Percentiles rank a stretch among this genome's conserved stretches.
Conservation (phyloP, 75 land plant genomes). For the Sequoia sempervirens region DNA sequence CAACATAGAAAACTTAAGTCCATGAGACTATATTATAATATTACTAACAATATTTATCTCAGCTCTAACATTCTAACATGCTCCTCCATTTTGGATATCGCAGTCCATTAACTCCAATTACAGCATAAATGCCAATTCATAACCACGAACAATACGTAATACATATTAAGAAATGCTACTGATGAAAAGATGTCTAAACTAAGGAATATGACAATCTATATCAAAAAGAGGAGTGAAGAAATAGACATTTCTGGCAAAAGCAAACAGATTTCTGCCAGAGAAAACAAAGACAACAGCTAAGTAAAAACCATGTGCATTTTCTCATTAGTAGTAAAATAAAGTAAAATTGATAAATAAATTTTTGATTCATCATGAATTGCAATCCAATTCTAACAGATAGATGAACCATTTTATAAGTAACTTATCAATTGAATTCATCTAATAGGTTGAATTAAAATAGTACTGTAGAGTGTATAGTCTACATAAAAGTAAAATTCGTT, state of each 20-base stretch:
- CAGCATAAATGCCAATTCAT: not conserved
- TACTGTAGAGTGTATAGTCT: not conserved
- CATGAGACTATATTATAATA: not conserved
- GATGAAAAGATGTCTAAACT: not conserved
- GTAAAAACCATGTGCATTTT: not conserved
- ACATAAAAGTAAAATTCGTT: no score
- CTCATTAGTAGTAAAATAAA: not conserved
- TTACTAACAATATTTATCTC: not conserved
- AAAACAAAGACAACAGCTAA: not conserved
- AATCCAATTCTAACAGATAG: not conserved
- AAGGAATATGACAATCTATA: not conserved
- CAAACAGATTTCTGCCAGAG: not conserved
- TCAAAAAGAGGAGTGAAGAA: not conserved
- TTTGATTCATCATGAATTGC: not conserved
- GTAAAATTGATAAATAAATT: not conserved
- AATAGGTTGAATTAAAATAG: not conserved
- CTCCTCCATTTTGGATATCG: slow-evolving; percentile 3
- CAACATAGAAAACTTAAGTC: not conserved
- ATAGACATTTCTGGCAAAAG: not conserved
- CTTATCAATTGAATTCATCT: not conserved
- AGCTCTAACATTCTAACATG: not conserved
- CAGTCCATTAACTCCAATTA: not conserved
- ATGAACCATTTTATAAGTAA: not conserved
- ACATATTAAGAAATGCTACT: not conserved
- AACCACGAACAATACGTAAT: not conserved